Percentiles rank a stretch among this genome's conserved stretches.
phyloP scores from a whole-genome alignment of 306 rosid genomes.

The Cucumis melo region DNA sequence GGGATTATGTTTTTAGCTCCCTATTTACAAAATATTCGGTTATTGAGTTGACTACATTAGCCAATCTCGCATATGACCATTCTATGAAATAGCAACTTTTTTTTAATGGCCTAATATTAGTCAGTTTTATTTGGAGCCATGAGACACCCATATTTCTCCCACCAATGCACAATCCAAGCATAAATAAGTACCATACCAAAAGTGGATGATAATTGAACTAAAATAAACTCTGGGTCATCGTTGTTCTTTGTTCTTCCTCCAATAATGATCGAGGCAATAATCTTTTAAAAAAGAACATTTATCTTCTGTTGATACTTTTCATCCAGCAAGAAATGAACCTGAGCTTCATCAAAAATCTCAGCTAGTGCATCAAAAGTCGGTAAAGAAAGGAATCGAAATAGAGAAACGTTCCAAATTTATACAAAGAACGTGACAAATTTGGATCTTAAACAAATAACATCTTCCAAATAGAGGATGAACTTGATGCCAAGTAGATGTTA shows the following conservation, averaged over 20 bases:
- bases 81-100: no score
- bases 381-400: background rate
- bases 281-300: background rate
- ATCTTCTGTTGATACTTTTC: background rate
- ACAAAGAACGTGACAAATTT: background rate
- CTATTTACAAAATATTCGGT: no score
- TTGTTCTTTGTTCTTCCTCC: background rate
- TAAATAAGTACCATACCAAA: no score
- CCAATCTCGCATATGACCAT: no score
- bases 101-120: background rate
- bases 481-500: background rate
- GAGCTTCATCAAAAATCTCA: background rate
- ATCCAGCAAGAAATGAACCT: background rate
- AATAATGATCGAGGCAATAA: background rate
- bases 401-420: background rate
- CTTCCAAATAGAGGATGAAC: background rate
- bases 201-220: no score
- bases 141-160: background rate
- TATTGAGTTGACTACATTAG: no score
- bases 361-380: background rate
- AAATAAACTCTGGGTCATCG: background rate
- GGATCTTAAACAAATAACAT: background rate
- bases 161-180: background rate
- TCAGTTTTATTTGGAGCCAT: background rate
- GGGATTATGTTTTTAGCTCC: no score